A percentile compares a stretch with the other conserved stretches of the same genome.
These are phyloP conservation scores for Auriscalpium vulgare DNA, from an alignment of 768 basidiomycete genomes.

Conservation along the genomic window DNA sequence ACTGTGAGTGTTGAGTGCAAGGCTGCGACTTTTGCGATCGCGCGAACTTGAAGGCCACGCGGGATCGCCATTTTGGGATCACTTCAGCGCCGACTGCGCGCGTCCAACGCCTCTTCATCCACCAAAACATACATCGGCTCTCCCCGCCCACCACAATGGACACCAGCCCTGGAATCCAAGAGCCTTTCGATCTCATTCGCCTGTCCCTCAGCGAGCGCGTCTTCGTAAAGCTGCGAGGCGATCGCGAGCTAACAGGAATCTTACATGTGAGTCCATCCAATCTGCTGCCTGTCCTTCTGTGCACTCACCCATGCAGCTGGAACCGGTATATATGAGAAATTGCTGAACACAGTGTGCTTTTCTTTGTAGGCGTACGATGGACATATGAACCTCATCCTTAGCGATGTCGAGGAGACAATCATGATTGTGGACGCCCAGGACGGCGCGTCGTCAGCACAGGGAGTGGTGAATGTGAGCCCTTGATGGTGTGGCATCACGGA, in stretches of 20 bases:
- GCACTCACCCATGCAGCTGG: not conserved
- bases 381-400: constrained; percentile 99
- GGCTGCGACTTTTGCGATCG: not conserved
- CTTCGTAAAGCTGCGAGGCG: constrained; percentile 94
- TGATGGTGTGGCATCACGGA: not conserved
- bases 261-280: constrained; percentile 65
- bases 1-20: constrained; percentile 12
- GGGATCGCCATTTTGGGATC: not conserved
- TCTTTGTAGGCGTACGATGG: constrained; percentile 87
- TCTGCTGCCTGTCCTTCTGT: constrained; percentile 5
- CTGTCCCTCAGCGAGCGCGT: constrained; percentile 96
- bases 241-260: constrained; percentile 84
- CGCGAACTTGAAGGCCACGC: constrained; percentile 8
- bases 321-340: not conserved
- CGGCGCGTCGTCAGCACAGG: constrained; percentile 44
- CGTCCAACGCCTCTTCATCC: not conserved
- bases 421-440: constrained; percentile 90
- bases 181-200: constrained; percentile 95
- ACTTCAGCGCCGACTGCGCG: not conserved
- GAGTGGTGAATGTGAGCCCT: constrained; percentile 54
- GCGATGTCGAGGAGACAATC: constrained; percentile 95
- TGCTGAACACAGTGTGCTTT: constrained; percentile 10
- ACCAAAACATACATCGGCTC: not conserved
- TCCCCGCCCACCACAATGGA: constrained; percentile 41
- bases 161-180: constrained; percentile 71